Conservation (phyloP, 2,329 filamentous ascomycete genomes). For the Bimuria novae-zelandiae region DNA sequence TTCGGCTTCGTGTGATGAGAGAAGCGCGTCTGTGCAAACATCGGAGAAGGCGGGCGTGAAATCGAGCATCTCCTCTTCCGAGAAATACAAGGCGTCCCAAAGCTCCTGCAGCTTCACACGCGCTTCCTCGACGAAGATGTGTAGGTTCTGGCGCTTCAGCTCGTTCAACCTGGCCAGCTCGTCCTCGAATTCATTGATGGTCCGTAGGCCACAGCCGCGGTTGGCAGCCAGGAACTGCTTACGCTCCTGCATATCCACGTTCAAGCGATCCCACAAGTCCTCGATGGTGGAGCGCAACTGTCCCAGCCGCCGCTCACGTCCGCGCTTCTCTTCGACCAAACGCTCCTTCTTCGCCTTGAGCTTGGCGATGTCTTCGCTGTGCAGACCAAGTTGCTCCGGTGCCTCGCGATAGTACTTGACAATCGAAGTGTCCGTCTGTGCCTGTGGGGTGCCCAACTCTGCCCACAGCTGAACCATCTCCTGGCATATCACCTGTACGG, state of each 20-base stretch:
- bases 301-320: constrained; percentile 75
- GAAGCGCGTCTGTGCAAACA: constrained; percentile 92
- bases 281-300: constrained; percentile 82
- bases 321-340: constrained; percentile 84
- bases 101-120: constrained; percentile 88
- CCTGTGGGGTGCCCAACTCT: constrained; percentile 90
- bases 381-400: constrained; percentile 91
- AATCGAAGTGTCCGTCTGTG: constrained; percentile 84
- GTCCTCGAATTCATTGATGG: constrained; percentile 95
- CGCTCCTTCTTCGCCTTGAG: constrained; percentile 78
- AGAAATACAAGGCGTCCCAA: constrained; percentile 93
- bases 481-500: constrained; percentile 75
- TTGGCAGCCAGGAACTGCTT: constrained; percentile 86
- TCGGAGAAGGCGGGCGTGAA: constrained; percentile 97
- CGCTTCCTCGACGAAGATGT: constrained; percentile 94
- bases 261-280: constrained; percentile 84
- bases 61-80: constrained; percentile 97
- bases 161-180: constrained; percentile 86
- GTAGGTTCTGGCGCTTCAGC: constrained; percentile 91
- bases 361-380: constrained; percentile 79
- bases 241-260: constrained; percentile 79
- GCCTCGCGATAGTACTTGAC: constrained; percentile 88
- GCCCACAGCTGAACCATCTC: constrained; percentile 95
- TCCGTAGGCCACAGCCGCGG: constrained; percentile 85
- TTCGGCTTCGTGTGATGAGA: constrained; percentile 93